These are phyloP conservation scores for Hypoxylon fragiforme DNA, from an alignment of 495 filamentous ascomycete genomes.

Conservation along the genomic window DNA sequence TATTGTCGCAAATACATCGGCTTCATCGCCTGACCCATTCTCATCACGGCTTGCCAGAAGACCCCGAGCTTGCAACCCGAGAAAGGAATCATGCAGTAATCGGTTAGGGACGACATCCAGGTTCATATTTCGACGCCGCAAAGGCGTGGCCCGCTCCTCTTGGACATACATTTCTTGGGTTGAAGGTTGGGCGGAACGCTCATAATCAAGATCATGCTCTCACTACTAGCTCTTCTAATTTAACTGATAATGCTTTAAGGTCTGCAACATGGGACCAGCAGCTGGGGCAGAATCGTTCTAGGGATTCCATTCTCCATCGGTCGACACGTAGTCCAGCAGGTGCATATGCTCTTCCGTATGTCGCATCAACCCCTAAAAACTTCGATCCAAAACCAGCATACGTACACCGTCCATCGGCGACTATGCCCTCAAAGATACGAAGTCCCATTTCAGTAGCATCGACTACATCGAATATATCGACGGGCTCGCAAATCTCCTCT, in stretches of 20 bases:
- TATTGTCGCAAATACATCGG: conserved; percentile 22
- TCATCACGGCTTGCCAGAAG: conserved; percentile 17
- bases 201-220: conserved; percentile 5
- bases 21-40: conserved; percentile 27
- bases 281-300: conserved; percentile 14
- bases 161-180: conserved; percentile 6
- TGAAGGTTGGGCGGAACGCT: conserved; percentile 6
- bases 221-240: neutral
- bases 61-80: conserved; percentile 17
- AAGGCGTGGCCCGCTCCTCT: conserved; percentile 18
- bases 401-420: neutral
- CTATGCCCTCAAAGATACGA: neutral
- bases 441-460: conserved; percentile 4
- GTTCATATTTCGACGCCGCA: conserved; percentile 27
- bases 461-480: conserved; percentile 8
- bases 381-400: neutral
- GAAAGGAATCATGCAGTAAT: conserved; percentile 27
- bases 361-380: neutral
- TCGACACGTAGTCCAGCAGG: neutral
- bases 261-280: conserved; percentile 1
- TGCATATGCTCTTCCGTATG: conserved; percentile 5
- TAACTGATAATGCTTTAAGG: neutral
- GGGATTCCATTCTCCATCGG: neutral
- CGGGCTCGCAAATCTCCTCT: conserved; percentile 8
- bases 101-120: conserved; percentile 28